Evolutionary conservation across 1,139 yeast genomes (phyloP), one percentile per base, ranked within the genome.

Genomic region (Geotrichum cucujoidarum): DNA sequence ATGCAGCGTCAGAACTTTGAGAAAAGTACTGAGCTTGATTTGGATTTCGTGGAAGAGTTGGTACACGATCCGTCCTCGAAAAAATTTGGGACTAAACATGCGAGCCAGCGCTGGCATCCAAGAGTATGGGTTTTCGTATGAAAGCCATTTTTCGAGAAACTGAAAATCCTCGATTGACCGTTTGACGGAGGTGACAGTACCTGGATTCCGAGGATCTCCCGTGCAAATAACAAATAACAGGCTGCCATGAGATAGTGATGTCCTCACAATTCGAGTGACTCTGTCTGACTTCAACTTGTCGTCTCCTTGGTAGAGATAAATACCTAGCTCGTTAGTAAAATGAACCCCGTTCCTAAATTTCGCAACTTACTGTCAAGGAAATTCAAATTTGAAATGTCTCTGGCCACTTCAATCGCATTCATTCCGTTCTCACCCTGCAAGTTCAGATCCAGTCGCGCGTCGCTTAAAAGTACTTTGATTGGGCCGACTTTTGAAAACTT

Each of bases 401-500:
- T 63, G 17, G 70, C 75, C 57, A 78, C 78, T 57, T 81, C 86
- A 42, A 77, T 59, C 8, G 80, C 74, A 49, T 76, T 60, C 5
- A 47, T 29, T 40, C 69, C 65, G 27, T 60, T 54, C 17, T 49
- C 51, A 32, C 62, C 67, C 11, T 53, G 50, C 11, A 61, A 52
- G 4, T 55, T 59, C 4, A 64, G 47, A 48, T 68, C 70, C 10
- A 63, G 53, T 18, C 61, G 55, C 0, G 54, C 54, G 21, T 62
- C 58, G 16, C 50, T 48, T 22, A 60, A 49, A 13, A 68, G 61
- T 2, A 67, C 69, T 32, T 66, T 60, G 18, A 88, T 69, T 52
- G 85, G 84, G 1, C 78, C 81, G 1, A 75, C 48, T 40, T 95
- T 71, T 53, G 81, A 81, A 64, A 81, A 88, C 59, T 84, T 83